phyloP scores from a whole-genome alignment of 345 rosid genomes.

The Syzygium aromaticum region DNA sequence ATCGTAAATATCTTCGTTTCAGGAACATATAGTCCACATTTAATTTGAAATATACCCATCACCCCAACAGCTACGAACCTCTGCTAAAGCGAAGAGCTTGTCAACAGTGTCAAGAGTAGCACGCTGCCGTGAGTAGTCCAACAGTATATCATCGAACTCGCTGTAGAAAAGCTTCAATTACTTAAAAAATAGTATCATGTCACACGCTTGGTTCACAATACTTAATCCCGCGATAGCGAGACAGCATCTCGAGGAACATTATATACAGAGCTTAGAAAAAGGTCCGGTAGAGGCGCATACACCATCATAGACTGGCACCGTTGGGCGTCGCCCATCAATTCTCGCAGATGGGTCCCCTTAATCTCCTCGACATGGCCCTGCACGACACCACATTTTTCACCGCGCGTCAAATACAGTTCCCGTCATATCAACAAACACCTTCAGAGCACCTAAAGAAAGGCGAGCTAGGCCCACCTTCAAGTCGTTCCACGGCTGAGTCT shows the following conservation, averaged over 20 bases:
- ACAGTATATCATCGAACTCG: constrained; percentile 61
- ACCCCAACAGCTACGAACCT: constrained; percentile 32
- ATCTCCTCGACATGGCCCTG: constrained; percentile 71
- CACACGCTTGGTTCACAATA: not conserved
- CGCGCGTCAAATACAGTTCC: not conserved
- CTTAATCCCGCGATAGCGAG: not conserved
- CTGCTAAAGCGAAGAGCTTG: constrained; percentile 66
- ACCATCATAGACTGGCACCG: constrained; percentile 72
- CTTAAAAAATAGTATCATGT: not conserved
- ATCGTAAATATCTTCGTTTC: not conserved
- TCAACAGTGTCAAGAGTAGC: constrained; percentile 57
- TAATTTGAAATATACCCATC: not conserved
- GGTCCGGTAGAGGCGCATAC: constrained; percentile 26
- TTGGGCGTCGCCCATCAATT: constrained; percentile 53
- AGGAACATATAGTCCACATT: not conserved
- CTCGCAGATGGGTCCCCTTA: constrained; percentile 71
- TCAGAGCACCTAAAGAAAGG: not conserved
- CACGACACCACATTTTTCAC: not conserved
- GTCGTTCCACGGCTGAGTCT: constrained; percentile 72
- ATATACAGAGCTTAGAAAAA: not conserved
- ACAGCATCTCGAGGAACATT: not conserved
- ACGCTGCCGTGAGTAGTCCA: constrained; percentile 78
- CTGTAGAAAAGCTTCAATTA: constrained; percentile 15
- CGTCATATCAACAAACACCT: not conserved
- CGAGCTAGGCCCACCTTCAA: constrained; percentile 45